phyloP scores from a whole-genome alignment of 352 stramenopile genomes.

The Globisporangium paroecandrum region DNA sequence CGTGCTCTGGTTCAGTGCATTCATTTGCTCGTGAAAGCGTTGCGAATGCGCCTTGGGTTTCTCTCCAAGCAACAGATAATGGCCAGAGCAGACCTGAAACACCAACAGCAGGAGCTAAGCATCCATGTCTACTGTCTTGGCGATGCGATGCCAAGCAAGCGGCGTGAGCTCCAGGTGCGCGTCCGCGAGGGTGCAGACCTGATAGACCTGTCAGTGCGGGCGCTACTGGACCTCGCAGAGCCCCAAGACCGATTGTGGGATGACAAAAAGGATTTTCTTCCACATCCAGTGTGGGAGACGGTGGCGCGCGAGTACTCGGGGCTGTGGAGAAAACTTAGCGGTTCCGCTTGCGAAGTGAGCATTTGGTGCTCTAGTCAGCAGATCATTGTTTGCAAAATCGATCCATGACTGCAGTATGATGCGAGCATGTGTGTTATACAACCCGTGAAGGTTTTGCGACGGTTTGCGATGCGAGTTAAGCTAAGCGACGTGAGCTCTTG shows the following conservation, averaged over 20 bases:
- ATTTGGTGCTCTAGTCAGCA: too few species aligned
- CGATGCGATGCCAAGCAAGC: conserved; percentile 45
- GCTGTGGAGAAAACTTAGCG: conserved; percentile 36
- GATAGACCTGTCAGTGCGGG: conserved; percentile 33
- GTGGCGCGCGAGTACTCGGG: conserved; percentile 37
- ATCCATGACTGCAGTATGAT: too few species aligned
- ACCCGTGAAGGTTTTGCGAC: not conserved
- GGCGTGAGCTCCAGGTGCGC: conserved; percentile 46
- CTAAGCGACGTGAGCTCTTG: not conserved
- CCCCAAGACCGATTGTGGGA: conserved; percentile 49
- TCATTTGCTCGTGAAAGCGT: not conserved
- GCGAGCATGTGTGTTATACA: not conserved
- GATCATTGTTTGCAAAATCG: too few species aligned
- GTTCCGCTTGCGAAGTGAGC: conserved; percentile 29
- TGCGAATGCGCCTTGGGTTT: conserved; percentile 48
- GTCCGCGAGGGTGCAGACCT: conserved; percentile 53
- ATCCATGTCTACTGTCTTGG: conserved; percentile 50
- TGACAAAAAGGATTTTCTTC: conserved; percentile 28
- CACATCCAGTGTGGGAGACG: conserved; percentile 23
- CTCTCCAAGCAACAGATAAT: conserved; percentile 43
- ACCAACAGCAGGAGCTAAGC: conserved; percentile 35
- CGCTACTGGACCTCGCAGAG: conserved; percentile 43
- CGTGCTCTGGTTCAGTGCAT: not conserved
- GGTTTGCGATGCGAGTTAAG: not conserved
- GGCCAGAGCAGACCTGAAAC: conserved; percentile 36